Conservation (phyloP, 768 basidiomycete species). For the Tylopilus intermedius region DNA sequence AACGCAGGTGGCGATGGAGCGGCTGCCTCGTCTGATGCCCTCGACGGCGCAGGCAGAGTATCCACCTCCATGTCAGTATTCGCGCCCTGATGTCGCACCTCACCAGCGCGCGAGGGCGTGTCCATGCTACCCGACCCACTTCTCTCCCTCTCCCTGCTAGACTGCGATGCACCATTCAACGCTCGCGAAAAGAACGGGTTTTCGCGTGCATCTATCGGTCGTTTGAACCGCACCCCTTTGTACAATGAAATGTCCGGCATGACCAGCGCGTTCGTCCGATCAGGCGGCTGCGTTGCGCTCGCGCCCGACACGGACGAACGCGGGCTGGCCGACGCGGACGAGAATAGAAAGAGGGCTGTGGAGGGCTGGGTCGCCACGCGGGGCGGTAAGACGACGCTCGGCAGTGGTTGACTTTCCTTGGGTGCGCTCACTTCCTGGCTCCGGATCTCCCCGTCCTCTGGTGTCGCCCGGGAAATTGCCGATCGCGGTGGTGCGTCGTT, state of each 20-base stretch:
- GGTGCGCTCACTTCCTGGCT: neutral
- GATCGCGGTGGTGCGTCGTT: neutral
- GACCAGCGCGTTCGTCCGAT: neutral
- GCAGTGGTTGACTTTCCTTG: neutral
- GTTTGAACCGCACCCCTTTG: slow-evolving; percentile 20
- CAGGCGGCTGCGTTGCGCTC: neutral
- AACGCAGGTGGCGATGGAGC: neutral
- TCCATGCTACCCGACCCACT: neutral
- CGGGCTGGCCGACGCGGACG: neutral
- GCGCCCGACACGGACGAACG: neutral
- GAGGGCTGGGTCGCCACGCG: neutral
- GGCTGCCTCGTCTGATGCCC: neutral
- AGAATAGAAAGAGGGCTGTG: neutral
- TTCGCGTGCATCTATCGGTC: slow-evolving; percentile 8
- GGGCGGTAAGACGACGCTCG: neutral
- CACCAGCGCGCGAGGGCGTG: neutral
- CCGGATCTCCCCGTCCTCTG: slow-evolving; percentile 17
- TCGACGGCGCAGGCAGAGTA: neutral
- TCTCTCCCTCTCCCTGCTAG: neutral
- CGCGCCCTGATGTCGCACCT: neutral
- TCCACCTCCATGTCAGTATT: slow-evolving; percentile 10
- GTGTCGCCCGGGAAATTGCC: neutral
- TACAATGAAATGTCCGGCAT: slow-evolving; percentile 26
- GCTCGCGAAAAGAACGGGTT: slow-evolving; percentile 26
- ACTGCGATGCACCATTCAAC: slow-evolving; percentile 1